Conservation (phyloP, 2,329 filamentous ascomycete species). For the Leptographium lundbergii region DNA sequence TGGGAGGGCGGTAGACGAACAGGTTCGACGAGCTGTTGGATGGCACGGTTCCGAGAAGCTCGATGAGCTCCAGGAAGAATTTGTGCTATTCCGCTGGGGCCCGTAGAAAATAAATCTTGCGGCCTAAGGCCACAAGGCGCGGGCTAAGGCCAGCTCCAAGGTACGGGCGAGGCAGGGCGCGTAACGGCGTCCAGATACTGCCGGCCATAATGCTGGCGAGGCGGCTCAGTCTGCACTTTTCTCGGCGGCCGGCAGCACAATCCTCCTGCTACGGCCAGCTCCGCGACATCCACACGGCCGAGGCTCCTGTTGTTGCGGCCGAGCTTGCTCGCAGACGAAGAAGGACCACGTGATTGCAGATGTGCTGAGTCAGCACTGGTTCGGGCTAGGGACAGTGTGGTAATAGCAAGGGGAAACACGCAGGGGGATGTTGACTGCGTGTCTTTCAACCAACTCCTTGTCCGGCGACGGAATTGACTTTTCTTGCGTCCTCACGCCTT, state of each 20-base stretch:
- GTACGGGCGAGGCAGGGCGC: neutral
- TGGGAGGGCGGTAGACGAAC: neutral
- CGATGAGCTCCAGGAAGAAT: neutral
- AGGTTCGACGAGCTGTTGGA: neutral
- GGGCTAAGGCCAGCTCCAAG: neutral
- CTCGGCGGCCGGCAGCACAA: neutral
- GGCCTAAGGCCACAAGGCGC: neutral
- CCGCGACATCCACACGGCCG: neutral
- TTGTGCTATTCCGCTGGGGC: neutral
- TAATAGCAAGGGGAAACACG: neutral
- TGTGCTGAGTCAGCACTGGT: neutral
- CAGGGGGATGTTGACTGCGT: neutral
- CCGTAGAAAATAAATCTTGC: neutral
- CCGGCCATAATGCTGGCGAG: neutral
- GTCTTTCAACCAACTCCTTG: neutral
- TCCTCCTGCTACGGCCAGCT: neutral
- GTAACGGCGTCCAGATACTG: neutral
- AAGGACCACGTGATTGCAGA: neutral
- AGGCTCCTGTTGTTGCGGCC: neutral
- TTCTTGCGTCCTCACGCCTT: neutral
- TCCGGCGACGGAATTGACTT: neutral
- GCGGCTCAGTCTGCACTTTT: neutral
- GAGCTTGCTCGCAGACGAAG: neutral
- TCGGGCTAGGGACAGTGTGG: neutral
- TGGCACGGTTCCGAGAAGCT: neutral